Conservation (phyloP, 2,329 filamentous ascomycete species). For the Alternaria arbusti region DNA sequence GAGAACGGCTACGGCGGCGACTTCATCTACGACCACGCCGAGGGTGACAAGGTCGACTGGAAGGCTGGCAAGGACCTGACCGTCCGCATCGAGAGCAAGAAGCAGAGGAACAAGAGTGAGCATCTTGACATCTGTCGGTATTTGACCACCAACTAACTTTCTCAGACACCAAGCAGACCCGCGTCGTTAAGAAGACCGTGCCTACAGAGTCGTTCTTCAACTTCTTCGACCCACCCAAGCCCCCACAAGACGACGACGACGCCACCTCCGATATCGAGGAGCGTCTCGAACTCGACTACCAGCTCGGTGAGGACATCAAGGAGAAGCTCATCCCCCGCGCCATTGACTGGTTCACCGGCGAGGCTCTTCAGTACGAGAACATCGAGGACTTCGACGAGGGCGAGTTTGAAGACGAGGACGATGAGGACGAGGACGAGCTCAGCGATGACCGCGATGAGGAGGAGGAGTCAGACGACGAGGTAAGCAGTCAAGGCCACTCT, state of each 20-base stretch:
- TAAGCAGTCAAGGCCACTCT: slow-evolving; percentile 18
- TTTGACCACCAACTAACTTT: slow-evolving; percentile 18
- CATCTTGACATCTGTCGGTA: slow-evolving; percentile 2
- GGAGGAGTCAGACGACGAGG: slow-evolving; percentile 52
- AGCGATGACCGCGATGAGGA: slow-evolving; percentile 84
- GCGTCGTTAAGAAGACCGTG: slow-evolving; percentile 98
- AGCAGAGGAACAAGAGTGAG: slow-evolving; percentile 99
- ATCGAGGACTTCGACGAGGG: slow-evolving; percentile 83
- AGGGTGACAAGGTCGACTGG: slow-evolving; percentile 98
- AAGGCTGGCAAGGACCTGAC: slow-evolving; percentile 92
- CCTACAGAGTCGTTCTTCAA: slow-evolving; percentile 97
- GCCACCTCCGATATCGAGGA: slow-evolving; percentile 92
- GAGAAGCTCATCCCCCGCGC: slow-evolving; percentile 99
- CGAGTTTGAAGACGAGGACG: slow-evolving; percentile 87
- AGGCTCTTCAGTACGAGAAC: slow-evolving; percentile 96
- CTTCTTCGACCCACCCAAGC: slow-evolving; percentile 94
- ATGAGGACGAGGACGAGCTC: slow-evolving; percentile 87
- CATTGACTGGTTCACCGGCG: slow-evolving; percentile 99
- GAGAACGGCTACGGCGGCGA: slow-evolving; percentile 98
- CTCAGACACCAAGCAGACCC: slow-evolving; percentile 96
- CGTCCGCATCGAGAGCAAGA: slow-evolving; percentile 96
- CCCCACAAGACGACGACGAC: slow-evolving; percentile 79
- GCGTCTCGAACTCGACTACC: slow-evolving; percentile 96
- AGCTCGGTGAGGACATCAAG: slow-evolving; percentile 99
- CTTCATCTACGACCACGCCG: slow-evolving; percentile 99